Percentiles rank a stretch among this genome's conserved stretches.
Conservation (phyloP, 192 early-diverging fungal genomes). For the Lobosporangium transversale region DNA sequence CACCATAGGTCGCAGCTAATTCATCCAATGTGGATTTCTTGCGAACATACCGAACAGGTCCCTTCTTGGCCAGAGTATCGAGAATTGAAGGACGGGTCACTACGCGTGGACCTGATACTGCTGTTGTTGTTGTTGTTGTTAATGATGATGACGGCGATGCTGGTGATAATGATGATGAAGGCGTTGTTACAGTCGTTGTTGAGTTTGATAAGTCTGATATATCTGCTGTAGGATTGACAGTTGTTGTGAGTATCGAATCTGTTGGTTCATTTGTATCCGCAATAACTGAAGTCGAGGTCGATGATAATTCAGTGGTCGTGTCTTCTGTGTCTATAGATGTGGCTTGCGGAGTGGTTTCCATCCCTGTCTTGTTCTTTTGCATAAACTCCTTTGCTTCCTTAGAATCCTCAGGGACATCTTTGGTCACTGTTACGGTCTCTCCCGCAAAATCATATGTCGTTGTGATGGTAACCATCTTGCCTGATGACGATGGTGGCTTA, state of each 20-base stretch:
- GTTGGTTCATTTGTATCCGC: not conserved
- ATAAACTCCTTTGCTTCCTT: constrained; percentile 46
- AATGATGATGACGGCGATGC: not conserved
- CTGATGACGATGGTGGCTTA: not conserved
- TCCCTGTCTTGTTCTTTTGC: constrained; percentile 14
- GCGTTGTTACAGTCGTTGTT: not conserved
- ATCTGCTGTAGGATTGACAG: not conserved
- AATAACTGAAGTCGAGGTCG: not conserved
- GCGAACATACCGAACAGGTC: constrained; percentile 34
- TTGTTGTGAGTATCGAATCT: constrained; percentile 11
- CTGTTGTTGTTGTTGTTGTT: not conserved
- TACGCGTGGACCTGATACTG: constrained; percentile 5
- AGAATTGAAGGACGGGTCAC: constrained; percentile 25
- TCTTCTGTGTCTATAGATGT: not conserved
- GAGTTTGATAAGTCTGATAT: not conserved
- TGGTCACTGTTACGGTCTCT: constrained; percentile 48
- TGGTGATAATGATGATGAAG: not conserved
- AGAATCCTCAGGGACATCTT: constrained; percentile 50
- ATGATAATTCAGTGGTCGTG: not conserved
- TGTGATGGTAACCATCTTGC: constrained; percentile 49
- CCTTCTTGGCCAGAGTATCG: constrained; percentile 15
- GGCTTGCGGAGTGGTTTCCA: not conserved
- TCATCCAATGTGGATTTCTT: constrained; percentile 45
- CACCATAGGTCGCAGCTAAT: constrained; percentile 41
- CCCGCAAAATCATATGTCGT: constrained; percentile 53